These are phyloP conservation scores for Phytophthora uliginosa DNA, from an alignment of 352 stramenopile genomes.

Conservation along the genomic window DNA sequence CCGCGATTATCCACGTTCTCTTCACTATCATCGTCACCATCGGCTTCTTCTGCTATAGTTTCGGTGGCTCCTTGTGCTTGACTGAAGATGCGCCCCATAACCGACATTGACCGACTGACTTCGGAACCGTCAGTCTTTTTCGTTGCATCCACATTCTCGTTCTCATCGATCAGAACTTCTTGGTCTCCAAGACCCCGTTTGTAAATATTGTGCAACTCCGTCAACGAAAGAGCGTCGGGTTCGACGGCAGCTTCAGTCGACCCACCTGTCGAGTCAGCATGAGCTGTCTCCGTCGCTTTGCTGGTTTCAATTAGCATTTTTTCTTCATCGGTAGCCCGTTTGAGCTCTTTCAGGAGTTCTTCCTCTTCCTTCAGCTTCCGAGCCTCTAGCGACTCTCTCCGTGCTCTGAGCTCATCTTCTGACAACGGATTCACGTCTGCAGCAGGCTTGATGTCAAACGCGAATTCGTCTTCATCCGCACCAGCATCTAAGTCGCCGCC, in stretches of 20 bases:
- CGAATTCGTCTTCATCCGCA: slow-evolving; percentile 55
- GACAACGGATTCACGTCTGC: slow-evolving; percentile 18
- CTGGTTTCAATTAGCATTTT: slow-evolving; percentile 36
- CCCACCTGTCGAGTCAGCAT: neutral
- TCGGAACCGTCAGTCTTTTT: slow-evolving; percentile 2
- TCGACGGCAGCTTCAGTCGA: slow-evolving; percentile 8
- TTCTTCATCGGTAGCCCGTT: slow-evolving; percentile 50
- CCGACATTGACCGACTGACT: slow-evolving; percentile 30
- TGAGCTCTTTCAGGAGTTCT: slow-evolving; percentile 51
- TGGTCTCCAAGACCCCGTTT: slow-evolving; percentile 85
- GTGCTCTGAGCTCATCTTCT: slow-evolving; percentile 28
- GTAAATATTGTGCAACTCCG: slow-evolving; percentile 84
- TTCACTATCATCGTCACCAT: slow-evolving; percentile 38
- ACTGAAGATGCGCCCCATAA: slow-evolving; percentile 60
- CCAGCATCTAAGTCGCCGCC: neutral
- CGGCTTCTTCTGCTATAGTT: slow-evolving; percentile 58
- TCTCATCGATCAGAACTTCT: slow-evolving; percentile 59
- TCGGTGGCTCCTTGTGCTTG: slow-evolving; percentile 41
- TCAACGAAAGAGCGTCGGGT: slow-evolving; percentile 53
- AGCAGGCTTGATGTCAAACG: slow-evolving; percentile 23
- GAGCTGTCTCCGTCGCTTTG: slow-evolving; percentile 2
- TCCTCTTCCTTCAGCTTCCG: slow-evolving; percentile 48
- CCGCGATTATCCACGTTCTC: slow-evolving; percentile 13
- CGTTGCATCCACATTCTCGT: slow-evolving; percentile 27
- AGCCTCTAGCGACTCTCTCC: slow-evolving; percentile 31